Evolutionary conservation across 176 grass and related monocot genomes (phyloP).

Genomic region (Eremochloa ophiuroides): DNA sequence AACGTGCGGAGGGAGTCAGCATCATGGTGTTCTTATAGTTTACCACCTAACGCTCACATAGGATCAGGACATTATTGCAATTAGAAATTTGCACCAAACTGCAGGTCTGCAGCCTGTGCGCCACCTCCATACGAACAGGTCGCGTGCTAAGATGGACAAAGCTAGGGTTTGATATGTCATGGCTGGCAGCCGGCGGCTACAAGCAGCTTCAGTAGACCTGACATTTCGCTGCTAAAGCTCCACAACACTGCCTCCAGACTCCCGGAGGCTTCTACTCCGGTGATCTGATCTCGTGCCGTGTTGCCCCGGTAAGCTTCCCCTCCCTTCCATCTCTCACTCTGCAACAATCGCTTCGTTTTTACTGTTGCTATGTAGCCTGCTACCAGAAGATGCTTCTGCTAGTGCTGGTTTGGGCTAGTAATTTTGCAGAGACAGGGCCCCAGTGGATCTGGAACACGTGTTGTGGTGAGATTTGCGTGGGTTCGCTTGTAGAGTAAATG

Average conservation of each 20-base stretch:
- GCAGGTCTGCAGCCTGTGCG: no score
- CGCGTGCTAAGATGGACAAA: no score
- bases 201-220: no score
- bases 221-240: not conserved
- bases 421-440: not conserved
- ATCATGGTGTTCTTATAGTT: no score
- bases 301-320: not conserved
- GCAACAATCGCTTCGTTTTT: not conserved
- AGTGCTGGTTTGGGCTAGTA: constrained; percentile 14
- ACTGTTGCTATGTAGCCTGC: not conserved
- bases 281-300: not conserved
- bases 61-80: no score
- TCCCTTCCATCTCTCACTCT: not conserved
- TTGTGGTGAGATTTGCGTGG: constrained; percentile 24
- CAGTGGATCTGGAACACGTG: constrained; percentile 28
- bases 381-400: not conserved
- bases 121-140: no score
- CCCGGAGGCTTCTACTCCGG: constrained; percentile 24
- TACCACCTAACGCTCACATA: no score
- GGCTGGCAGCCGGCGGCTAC: no score
- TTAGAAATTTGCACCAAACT: no score
- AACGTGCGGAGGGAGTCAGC: no score
- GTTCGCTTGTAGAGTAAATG: not conserved
- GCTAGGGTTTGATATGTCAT: no score
- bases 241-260: constrained; percentile 18